phyloP scores from a whole-genome alignment of 352 stramenopile species.

The Phytophthora megakarya region DNA sequence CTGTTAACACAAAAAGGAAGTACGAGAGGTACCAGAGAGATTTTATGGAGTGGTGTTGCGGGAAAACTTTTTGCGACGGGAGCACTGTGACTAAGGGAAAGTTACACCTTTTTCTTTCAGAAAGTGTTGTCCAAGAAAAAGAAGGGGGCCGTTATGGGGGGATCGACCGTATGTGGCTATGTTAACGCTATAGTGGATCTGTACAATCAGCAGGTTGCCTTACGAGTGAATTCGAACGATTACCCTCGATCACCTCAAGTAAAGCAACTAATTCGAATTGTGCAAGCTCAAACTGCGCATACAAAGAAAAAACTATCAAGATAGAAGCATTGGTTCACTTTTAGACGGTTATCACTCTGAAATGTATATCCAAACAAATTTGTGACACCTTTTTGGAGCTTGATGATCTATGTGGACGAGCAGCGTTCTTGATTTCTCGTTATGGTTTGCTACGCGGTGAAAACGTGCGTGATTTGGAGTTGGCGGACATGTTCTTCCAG shows the following conservation, averaged over 20 bases:
- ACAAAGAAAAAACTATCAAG: constrained; percentile 15
- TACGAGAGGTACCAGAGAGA: too few relatives aligned
- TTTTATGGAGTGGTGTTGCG: too few relatives aligned
- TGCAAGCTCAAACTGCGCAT: constrained; percentile 13
- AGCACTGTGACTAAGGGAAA: too few relatives aligned
- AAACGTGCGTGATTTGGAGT: constrained; percentile 18
- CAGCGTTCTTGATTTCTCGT: constrained; percentile 16
- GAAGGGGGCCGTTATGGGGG: not conserved
- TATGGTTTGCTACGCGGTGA: constrained; percentile 16
- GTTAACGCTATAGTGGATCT: constrained; percentile 3
- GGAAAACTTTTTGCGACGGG: too few relatives aligned
- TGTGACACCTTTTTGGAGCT: constrained; percentile 7
- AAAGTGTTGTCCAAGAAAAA: constrained; percentile 24
- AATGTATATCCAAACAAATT: constrained; percentile 10
- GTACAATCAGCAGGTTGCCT: constrained; percentile 11
- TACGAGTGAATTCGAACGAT: constrained; percentile 8
- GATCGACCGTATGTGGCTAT: constrained; percentile 5
- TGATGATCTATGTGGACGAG: constrained; percentile 2
- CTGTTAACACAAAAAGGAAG: too few relatives aligned
- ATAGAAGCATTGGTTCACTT: constrained; percentile 4
- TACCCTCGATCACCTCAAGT: not conserved
- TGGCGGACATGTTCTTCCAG: constrained; percentile 15
- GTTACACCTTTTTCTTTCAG: too few relatives aligned
- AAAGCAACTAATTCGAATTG: constrained; percentile 18
- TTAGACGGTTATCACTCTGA: constrained; percentile 9